Percentiles rank a stretch among this genome's conserved stretches.
Evolutionary conservation across 192 early-diverging fungal species (phyloP).

Genomic region (Mortierella claussenii): DNA sequence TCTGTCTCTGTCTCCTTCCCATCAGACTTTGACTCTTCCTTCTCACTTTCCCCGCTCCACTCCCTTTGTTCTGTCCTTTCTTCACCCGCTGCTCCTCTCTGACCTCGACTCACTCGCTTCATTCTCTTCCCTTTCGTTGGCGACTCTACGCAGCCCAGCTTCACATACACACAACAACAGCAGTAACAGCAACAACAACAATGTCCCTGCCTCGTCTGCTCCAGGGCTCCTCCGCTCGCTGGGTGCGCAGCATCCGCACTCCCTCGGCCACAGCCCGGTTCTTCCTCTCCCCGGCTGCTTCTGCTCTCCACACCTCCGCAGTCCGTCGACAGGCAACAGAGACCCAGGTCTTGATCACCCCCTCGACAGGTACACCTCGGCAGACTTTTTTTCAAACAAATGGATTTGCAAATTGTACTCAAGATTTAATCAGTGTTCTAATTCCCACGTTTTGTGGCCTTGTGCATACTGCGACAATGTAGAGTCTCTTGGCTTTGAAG

Average conservation of each 20-base stretch:
- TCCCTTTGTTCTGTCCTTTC: background rate
- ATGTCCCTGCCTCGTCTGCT: constrained; percentile 37
- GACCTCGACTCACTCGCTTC: background rate
- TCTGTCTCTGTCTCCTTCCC: background rate
- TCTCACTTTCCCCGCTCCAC: background rate
- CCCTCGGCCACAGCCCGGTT: constrained; percentile 14
- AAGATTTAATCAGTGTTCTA: too few relatives aligned
- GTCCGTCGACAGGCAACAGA: constrained; percentile 23
- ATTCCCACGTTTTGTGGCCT: background rate
- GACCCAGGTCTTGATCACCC: constrained; percentile 29
- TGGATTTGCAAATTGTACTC: too few relatives aligned
- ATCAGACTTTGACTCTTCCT: background rate
- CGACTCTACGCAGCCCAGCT: background rate
- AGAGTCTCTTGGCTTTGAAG: constrained; percentile 67
- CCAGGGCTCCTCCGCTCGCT: constrained; percentile 24
- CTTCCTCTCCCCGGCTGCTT: constrained; percentile 22
- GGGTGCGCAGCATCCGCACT: constrained; percentile 25
- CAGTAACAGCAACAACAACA: background rate
- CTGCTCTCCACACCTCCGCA: constrained; percentile 35
- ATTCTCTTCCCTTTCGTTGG: background rate
- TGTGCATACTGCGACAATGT: background rate
- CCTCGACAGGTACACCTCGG: constrained; percentile 27
- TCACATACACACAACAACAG: too few relatives aligned
- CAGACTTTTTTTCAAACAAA: too few relatives aligned
- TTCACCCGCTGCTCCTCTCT: background rate